phyloP scores from a whole-genome alignment of 306 rosid genomes.

The Arachis stenosperma region DNA sequence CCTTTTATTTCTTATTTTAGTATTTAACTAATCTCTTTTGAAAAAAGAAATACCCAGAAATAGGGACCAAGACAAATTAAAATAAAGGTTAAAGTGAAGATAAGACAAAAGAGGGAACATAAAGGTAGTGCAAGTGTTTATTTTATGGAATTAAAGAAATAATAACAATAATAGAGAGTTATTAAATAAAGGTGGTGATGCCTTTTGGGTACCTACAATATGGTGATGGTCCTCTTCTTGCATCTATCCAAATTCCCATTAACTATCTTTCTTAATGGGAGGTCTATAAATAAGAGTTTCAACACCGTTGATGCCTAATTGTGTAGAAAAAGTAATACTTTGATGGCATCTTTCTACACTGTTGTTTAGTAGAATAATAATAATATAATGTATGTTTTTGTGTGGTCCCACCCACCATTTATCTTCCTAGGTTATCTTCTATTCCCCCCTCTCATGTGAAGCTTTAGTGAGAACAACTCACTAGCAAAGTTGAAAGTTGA shows the following conservation, averaged over 20 bases:
- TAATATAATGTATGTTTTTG: constrained; percentile 20
- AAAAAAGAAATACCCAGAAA: constrained; percentile 39
- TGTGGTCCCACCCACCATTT: constrained; percentile 46
- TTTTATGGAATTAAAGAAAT: background rate
- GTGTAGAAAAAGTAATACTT: constrained; percentile 27
- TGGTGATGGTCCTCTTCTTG: constrained; percentile 37
- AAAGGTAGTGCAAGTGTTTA: constrained; percentile 32
- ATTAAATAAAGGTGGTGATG: constrained; percentile 32
- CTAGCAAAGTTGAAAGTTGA: constrained; percentile 39
- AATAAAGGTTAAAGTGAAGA: constrained; percentile 33
- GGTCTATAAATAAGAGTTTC: constrained; percentile 32
- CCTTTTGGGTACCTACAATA: constrained; percentile 20
- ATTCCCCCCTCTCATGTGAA: constrained; percentile 22
- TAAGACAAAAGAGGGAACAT: constrained; percentile 38
- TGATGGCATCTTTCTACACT: constrained; percentile 45
- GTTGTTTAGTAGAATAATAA: background rate
- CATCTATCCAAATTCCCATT: constrained; percentile 54
- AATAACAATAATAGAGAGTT: background rate
- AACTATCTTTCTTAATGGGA: constrained; percentile 37
- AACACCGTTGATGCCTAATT: constrained; percentile 33
- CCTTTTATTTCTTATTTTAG: no score
- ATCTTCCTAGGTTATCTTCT: constrained; percentile 46
- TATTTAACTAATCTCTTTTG: constrained; percentile 8
- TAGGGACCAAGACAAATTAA: constrained; percentile 27
- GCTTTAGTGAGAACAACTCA: constrained; percentile 41